Evolutionary conservation across 495 filamentous ascomycete species (phyloP), one percentile per base, ranked within the genome.

Genomic region (Lepidopterella palustris): DNA sequence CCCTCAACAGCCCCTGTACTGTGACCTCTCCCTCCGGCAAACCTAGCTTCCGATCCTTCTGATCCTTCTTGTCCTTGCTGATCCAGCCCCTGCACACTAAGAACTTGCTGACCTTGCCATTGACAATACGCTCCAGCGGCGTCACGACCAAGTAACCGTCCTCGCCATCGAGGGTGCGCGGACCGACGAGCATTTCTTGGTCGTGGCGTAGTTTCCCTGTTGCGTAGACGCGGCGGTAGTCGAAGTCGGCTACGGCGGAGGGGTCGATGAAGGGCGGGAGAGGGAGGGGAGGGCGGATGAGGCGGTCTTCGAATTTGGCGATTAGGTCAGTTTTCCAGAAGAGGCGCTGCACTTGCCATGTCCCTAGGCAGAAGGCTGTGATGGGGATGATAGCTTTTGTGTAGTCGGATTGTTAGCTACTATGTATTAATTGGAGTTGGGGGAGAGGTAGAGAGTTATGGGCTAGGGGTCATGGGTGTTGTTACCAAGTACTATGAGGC

Each of bases 271-370:
- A 79, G 0, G 88, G 85, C 0, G 93, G 93, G 1, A 98, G 75
- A 0, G 95, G 93, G 0, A 98, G 81, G 0, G 93, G 95, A n/a
- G 83, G 78, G 23, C 84, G 86, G 26, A 95, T 79, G 31, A 98
- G 80, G 0, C 92, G 88, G 76, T 97, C 90, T 76, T 96, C 92
- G 75, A 84, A 88, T 62, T 83, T 86, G 53, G 91, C 90, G 57
- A 98, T 85, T 15, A 97, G 76, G 39, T 92, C 87, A 8, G 91
- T 91, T 71, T 98, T 98, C 90, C 92, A 92, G 32, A 82, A 80
- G 15, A 98, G 83, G 2, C 93, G 89, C 67, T 95, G 80, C n/a
- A 98, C 86, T 68, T 98, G 93, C 93, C 93, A 98, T 42, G 87
- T 88, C 39, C 93, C 93, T 31, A 98, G 84, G 62, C 77, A 77